These are phyloP conservation scores for Tetradesmus lagerheimii DNA, from an alignment of 139 green algal genomes.

Conservation along the genomic window DNA sequence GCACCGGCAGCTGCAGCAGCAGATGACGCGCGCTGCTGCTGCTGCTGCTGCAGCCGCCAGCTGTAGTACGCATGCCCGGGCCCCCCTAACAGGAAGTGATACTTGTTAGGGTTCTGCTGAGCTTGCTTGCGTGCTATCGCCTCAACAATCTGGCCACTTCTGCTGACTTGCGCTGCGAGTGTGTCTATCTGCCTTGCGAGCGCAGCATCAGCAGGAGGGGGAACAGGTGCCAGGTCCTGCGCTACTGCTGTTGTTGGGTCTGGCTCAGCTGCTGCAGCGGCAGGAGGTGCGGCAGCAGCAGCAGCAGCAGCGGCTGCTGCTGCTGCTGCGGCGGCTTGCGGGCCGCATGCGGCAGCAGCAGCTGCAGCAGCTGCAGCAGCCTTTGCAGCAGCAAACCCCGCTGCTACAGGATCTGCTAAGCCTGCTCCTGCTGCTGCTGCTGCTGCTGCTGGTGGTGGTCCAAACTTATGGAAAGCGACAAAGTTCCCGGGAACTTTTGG, in stretches of 20 bases:
- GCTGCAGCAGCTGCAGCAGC: slow-evolving; percentile 3
- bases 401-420: background rate
- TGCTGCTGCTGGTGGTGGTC: slow-evolving; percentile 16
- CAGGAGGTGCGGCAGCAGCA: slow-evolving; percentile 37
- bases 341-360: background rate
- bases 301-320: slow-evolving; percentile 42
- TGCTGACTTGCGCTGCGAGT: slow-evolving; percentile 82
- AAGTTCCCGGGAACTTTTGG: slow-evolving; percentile 57
- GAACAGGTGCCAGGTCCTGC: background rate
- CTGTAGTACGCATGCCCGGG: slow-evolving; percentile 83
- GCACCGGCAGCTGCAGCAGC: slow-evolving; percentile 2
- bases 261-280: background rate
- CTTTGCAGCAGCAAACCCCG: background rate
- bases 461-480: slow-evolving; percentile 52
- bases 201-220: slow-evolving; percentile 1
- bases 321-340: background rate
- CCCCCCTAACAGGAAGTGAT: slow-evolving; percentile 78
- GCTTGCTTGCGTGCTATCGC: slow-evolving; percentile 79
- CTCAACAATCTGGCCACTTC: slow-evolving; percentile 89
- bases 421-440: background rate
- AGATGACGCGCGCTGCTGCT: slow-evolving; percentile 19
- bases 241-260: background rate
- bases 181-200: slow-evolving; percentile 75
- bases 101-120: slow-evolving; percentile 52
- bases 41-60: slow-evolving; percentile 63